phyloP scores from a whole-genome alignment of 2,329 filamentous ascomycete genomes.

The Delphinella strobiligena region DNA sequence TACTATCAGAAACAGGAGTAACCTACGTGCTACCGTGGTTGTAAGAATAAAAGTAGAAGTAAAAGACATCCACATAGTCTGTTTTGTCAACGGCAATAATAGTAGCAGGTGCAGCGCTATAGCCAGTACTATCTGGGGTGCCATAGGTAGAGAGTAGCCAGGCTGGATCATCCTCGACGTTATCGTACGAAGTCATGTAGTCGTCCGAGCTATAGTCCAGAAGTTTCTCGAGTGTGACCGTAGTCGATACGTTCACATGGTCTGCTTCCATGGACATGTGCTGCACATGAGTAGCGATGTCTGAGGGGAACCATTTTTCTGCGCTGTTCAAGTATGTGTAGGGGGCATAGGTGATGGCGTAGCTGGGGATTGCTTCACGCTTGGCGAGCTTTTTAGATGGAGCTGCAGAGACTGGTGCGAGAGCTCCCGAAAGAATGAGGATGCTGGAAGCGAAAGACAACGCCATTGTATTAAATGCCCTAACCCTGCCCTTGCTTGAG shows the following conservation, averaged over 20 bases:
- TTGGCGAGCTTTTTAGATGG: neutral
- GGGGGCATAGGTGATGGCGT: conserved; percentile 5
- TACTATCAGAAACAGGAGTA: neutral
- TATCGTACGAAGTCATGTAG: conserved; percentile 3
- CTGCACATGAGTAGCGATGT: conserved; percentile 4
- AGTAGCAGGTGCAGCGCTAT: conserved; percentile 5
- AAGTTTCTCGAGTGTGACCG: conserved; percentile 3
- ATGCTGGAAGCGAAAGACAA: neutral
- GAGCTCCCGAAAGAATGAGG: neutral
- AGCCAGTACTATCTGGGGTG: conserved; percentile 1
- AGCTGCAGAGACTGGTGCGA: neutral
- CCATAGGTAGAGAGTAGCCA: conserved; percentile 4
- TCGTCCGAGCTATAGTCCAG: neutral
- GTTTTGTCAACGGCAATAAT: conserved; percentile 6
- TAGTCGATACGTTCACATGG: conserved; percentile 1
- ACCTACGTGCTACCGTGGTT: conserved; percentile 3
- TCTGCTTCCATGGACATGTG: conserved; percentile 4
- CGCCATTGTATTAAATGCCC: neutral
- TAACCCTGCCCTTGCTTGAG: no score
- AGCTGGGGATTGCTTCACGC: conserved; percentile 4
- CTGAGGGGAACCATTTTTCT: conserved; percentile 5
- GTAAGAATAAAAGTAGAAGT: conserved; percentile 7
- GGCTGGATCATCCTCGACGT: conserved; percentile 5
- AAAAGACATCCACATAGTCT: conserved; percentile 2
- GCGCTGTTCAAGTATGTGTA: conserved; percentile 3